These are phyloP conservation scores for Aureobasidium sp. DNA, from an alignment of 2,329 filamentous ascomycete genomes.

Conservation along the genomic window DNA sequence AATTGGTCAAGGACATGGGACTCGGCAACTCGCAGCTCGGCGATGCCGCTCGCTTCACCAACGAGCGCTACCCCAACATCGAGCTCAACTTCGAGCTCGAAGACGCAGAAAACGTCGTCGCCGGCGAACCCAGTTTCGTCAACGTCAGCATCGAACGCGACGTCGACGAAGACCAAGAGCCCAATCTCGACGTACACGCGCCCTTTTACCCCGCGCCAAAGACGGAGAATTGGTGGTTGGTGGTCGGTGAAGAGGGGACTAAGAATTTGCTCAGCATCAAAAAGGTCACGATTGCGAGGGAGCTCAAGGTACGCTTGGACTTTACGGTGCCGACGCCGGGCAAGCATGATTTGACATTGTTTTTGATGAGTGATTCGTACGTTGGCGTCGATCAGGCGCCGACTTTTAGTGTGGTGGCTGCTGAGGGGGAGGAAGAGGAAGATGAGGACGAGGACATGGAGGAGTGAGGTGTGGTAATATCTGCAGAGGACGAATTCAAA, in stretches of 20 bases:
- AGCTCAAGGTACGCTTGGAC: constrained; percentile 73
- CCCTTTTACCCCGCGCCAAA: constrained; percentile 91
- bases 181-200: constrained; percentile 81
- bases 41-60: constrained; percentile 90
- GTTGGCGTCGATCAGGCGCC: constrained; percentile 95
- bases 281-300: constrained; percentile 76
- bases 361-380: constrained; percentile 95
- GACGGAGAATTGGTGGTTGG: constrained; percentile 97
- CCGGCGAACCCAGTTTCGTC: constrained; percentile 74
- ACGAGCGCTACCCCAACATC: constrained; percentile 91
- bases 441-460: constrained; percentile 62
- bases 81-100: constrained; percentile 84
- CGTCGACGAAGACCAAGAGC: constrained; percentile 62
- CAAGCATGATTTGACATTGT: constrained; percentile 80
- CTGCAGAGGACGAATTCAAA: no score
- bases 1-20: constrained; percentile 69
- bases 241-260: constrained; percentile 86
- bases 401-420: constrained; percentile 74
- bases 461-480: constrained; percentile 9
- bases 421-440: constrained; percentile 92
- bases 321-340: constrained; percentile 81
- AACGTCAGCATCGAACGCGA: constrained; percentile 81
- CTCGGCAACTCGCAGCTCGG: constrained; percentile 75
- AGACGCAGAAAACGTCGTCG: constrained; percentile 70
- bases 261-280: constrained; percentile 90